phyloP scores from a whole-genome alignment of 345 rosid genomes.

The Mercurialis annua region DNA sequence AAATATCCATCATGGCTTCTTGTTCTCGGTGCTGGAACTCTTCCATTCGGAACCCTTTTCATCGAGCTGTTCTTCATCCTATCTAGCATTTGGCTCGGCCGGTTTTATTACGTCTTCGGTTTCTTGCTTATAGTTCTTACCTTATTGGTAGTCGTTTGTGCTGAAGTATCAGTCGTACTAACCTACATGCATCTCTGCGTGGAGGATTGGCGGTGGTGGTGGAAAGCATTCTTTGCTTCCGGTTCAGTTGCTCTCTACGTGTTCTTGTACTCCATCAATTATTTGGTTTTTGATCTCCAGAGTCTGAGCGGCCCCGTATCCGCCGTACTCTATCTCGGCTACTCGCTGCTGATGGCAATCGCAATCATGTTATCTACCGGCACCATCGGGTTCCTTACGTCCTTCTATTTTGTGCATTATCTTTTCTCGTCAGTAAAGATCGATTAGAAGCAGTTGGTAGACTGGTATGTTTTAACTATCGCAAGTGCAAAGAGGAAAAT shows the following conservation, averaged over 20 bases:
- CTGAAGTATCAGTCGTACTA: constrained; percentile 75
- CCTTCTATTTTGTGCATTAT: constrained; percentile 78
- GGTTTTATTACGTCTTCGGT: constrained; percentile 76
- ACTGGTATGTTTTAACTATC: not conserved
- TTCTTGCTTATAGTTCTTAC: constrained; percentile 66
- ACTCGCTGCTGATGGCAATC: constrained; percentile 66
- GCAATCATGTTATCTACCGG: constrained; percentile 83
- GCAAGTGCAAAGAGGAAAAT: constrained; percentile 16
- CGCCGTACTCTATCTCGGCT: constrained; percentile 69
- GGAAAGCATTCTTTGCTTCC: constrained; percentile 84
- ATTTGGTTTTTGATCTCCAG: constrained; percentile 72
- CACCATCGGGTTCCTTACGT: constrained; percentile 69
- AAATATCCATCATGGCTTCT: constrained; percentile 87
- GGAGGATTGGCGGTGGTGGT: constrained; percentile 93
- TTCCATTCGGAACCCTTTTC: constrained; percentile 76
- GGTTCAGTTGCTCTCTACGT: constrained; percentile 83
- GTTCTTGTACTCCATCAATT: constrained; percentile 70
- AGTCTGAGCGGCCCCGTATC: constrained; percentile 81
- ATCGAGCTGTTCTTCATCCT: constrained; percentile 80
- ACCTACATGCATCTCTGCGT: constrained; percentile 87
- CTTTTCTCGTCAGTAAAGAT: constrained; percentile 83
- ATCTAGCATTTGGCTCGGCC: constrained; percentile 84
- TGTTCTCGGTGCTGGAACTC: constrained; percentile 84
- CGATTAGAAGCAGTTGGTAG: constrained; percentile 33
- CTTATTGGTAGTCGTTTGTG: constrained; percentile 64